A percentile compares a stretch with the other conserved stretches of the same genome.
phyloP scores from a whole-genome alignment of 768 basidiomycete species.

The Suillus occidentalis region DNA sequence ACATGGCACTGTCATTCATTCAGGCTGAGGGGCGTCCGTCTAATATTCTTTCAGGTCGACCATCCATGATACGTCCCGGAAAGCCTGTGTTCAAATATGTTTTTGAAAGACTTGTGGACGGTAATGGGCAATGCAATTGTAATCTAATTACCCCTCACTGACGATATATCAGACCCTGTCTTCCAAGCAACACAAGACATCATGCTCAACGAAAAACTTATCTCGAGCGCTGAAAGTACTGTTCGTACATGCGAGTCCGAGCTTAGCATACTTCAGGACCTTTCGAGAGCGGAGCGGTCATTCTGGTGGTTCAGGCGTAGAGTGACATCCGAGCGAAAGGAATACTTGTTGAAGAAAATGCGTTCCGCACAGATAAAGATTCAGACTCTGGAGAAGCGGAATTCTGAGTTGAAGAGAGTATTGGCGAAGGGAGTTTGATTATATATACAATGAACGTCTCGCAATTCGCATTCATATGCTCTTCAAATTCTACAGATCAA shows the following conservation, averaged over 20 bases:
- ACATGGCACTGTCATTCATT: slow-evolving; percentile 50
- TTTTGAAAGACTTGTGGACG: slow-evolving; percentile 78
- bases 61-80: slow-evolving; percentile 82
- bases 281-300: slow-evolving; percentile 49
- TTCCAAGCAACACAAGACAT: slow-evolving; percentile 85
- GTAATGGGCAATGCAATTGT: slow-evolving; percentile 34
- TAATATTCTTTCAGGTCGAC: slow-evolving; percentile 58
- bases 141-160: slow-evolving; percentile 4
- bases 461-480: not conserved
- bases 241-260: slow-evolving; percentile 78
- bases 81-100: slow-evolving; percentile 88
- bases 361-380: slow-evolving; percentile 65
- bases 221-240: slow-evolving; percentile 57
- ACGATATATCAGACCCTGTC: slow-evolving; percentile 52
- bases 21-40: not conserved
- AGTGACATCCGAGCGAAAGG: slow-evolving; percentile 59
- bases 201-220: slow-evolving; percentile 69
- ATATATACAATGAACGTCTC: not conserved
- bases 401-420: slow-evolving; percentile 62
- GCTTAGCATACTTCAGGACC: slow-evolving; percentile 62
- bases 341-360: slow-evolving; percentile 77
- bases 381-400: slow-evolving; percentile 68
- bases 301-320: slow-evolving; percentile 45
- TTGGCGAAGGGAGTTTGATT: slow-evolving; percentile 41
- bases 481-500: not conserved